phyloP scores from a whole-genome alignment of 2,329 filamentous ascomycete species.

The Colletotrichum acutatum region DNA sequence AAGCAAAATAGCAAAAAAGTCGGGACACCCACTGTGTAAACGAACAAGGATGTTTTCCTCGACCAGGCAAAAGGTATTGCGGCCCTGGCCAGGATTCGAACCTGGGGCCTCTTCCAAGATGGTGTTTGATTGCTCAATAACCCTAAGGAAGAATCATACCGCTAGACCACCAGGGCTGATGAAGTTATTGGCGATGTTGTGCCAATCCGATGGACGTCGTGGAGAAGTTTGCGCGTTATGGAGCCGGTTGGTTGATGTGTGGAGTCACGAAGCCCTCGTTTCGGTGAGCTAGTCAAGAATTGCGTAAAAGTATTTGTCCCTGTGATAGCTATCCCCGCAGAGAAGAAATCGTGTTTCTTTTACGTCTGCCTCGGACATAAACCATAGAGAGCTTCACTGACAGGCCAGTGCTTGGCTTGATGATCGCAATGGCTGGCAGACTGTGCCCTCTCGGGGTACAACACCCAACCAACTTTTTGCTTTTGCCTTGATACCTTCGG shows the following conservation, averaged over 20 bases:
- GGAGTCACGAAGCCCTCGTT: slow-evolving; percentile 18
- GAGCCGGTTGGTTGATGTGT: neutral
- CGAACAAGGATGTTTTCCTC: neutral
- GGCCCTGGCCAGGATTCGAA: slow-evolving; percentile 30
- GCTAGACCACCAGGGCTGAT: slow-evolving; percentile 28
- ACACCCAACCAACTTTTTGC: slow-evolving; percentile 18
- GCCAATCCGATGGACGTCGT: neutral
- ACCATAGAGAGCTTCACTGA: neutral
- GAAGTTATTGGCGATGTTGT: neutral
- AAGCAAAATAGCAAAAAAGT: neutral
- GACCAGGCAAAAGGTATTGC: neutral
- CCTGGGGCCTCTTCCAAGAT: slow-evolving; percentile 28
- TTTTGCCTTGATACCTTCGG: slow-evolving; percentile 11
- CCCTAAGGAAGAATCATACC: slow-evolving; percentile 30
- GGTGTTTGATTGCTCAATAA: neutral
- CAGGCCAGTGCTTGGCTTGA: neutral
- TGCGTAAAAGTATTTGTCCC: neutral
- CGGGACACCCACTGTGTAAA: neutral
- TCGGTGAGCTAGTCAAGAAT: neutral
- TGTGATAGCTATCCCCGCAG: neutral
- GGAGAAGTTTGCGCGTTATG: neutral
- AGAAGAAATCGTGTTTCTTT: neutral
- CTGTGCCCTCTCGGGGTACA: neutral
- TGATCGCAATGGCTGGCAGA: neutral
- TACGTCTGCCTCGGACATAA: neutral